Evolutionary conservation across 352 stramenopile species (phyloP).

Genomic region (Globisporangium paroecandrum): DNA sequence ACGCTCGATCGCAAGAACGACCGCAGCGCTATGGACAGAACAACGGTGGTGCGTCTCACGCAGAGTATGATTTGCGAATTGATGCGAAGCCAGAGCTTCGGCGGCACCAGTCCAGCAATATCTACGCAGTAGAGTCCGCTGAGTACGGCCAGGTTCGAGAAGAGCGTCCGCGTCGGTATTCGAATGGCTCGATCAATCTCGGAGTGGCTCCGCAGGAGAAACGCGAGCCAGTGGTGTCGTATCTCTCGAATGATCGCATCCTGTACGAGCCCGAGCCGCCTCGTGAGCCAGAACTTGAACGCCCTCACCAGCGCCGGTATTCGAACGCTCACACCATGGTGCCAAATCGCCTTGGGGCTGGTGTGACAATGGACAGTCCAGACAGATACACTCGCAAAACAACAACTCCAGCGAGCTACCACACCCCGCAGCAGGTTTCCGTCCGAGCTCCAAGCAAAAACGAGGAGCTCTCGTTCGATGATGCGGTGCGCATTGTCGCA

Average conservation of each 20-base stretch:
- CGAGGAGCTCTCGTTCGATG: slow-evolving; percentile 42
- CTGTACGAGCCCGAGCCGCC: slow-evolving; percentile 10
- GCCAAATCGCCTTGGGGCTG: not conserved
- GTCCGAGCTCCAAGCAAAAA: slow-evolving; percentile 12
- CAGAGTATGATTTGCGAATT: slow-evolving; percentile 29
- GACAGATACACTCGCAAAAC: slow-evolving; percentile 9
- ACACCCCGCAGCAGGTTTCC: not conserved
- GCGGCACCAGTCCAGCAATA: slow-evolving; percentile 14
- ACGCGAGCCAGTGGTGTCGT: slow-evolving; percentile 1
- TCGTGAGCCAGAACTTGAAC: slow-evolving; percentile 13
- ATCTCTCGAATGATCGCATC: slow-evolving; percentile 13
- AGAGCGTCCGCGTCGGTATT: slow-evolving; percentile 11
- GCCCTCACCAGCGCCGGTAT: slow-evolving; percentile 11
- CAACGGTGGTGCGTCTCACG: not conserved
- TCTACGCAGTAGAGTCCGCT: not conserved
- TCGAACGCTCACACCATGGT: slow-evolving; percentile 10
- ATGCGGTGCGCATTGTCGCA: slow-evolving; percentile 49
- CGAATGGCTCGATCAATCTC: slow-evolving; percentile 11
- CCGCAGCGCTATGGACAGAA: not conserved
- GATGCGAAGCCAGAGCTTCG: slow-evolving; percentile 21
- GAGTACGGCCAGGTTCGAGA: not conserved
- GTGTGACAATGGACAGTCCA: not conserved
- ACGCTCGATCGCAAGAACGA: not conserved
- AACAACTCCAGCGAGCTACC: not conserved
- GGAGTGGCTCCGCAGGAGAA: not conserved